A percentile compares a stretch with the other conserved stretches of the same genome.
Evolutionary conservation across 2,329 filamentous ascomycete species (phyloP).

Genomic region (Fusarium nelsonii): DNA sequence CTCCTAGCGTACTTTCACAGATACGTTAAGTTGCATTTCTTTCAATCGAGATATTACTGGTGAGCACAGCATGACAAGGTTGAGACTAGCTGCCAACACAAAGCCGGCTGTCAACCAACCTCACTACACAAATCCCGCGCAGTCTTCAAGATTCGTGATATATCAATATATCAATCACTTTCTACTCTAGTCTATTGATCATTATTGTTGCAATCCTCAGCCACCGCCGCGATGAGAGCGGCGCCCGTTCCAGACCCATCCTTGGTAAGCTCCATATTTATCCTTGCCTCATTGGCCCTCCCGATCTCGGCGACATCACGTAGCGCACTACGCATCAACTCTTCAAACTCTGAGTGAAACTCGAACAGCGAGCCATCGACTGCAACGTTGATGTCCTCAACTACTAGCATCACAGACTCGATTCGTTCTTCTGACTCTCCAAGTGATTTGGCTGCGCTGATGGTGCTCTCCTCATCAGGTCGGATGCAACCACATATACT

Average conservation of each 20-base stretch:
- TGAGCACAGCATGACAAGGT: too few species aligned
- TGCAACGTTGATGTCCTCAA: conserved; percentile 1
- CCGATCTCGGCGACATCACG: conserved; percentile 1
- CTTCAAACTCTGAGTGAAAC: conserved; percentile 10
- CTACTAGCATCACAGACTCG: background rate
- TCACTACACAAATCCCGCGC: background rate
- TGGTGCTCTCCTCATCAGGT: accelerated
- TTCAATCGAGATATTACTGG: too few species aligned
- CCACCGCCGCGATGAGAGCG: conserved; percentile 15
- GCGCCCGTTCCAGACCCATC: conserved; percentile 18
- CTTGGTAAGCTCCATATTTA: conserved; percentile 23
- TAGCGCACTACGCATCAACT: background rate
- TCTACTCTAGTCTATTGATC: background rate
- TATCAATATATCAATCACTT: background rate
- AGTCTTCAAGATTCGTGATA: too few species aligned
- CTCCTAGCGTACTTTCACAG: too few species aligned
- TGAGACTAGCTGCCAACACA: too few species aligned
- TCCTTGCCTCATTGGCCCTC: background rate
- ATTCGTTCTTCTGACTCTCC: background rate
- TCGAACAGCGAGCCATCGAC: conserved; percentile 16
- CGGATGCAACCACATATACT: background rate
- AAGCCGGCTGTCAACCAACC: background rate
- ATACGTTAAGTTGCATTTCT: too few species aligned
- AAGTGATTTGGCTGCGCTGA: background rate
- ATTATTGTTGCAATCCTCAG: background rate